Evolutionary conservation across 352 stramenopile genomes (phyloP).

Genomic region (Lagenidium sp.): DNA sequence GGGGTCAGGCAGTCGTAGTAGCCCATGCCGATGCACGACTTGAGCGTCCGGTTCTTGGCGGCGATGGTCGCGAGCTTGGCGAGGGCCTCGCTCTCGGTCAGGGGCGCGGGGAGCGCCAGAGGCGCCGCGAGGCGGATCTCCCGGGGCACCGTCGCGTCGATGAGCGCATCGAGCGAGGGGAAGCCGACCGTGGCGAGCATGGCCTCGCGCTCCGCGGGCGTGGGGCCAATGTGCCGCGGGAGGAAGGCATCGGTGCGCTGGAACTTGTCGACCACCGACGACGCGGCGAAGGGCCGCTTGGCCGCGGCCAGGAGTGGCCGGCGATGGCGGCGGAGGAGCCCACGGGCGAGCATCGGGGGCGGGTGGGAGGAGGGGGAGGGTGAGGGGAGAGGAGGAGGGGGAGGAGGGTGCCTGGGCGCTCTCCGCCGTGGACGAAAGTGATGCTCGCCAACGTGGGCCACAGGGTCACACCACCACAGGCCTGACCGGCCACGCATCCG

Average conservation of each 20-base stretch:
- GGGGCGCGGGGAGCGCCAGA: constrained; percentile 51
- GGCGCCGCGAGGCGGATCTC: constrained; percentile 83
- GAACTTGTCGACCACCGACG: constrained; percentile 20
- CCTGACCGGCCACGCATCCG: too few species aligned
- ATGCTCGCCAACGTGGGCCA: too few species aligned
- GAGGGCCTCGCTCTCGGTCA: constrained; percentile 93
- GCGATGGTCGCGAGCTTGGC: constrained; percentile 87
- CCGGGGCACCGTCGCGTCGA: constrained; percentile 91
- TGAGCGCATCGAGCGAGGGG: constrained; percentile 89
- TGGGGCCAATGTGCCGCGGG: constrained; percentile 85
- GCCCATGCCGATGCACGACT: constrained; percentile 97
- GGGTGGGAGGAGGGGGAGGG: not conserved
- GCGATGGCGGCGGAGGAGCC: not conserved
- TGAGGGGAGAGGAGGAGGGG: too few species aligned
- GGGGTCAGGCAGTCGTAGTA: constrained; percentile 97
- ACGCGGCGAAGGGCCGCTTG: not conserved
- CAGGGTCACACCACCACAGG: too few species aligned
- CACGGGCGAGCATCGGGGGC: not conserved
- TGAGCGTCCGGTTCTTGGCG: constrained; percentile 93
- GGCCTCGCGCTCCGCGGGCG: constrained; percentile 70
- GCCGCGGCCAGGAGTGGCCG: not conserved
- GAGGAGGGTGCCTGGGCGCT: too few species aligned
- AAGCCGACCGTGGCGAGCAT: constrained; percentile 95
- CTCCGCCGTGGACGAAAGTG: too few species aligned
- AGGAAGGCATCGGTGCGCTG: constrained; percentile 54